phyloP scores from a whole-genome alignment of 2,329 filamentous ascomycete species.

The Botrytis byssoidea region DNA sequence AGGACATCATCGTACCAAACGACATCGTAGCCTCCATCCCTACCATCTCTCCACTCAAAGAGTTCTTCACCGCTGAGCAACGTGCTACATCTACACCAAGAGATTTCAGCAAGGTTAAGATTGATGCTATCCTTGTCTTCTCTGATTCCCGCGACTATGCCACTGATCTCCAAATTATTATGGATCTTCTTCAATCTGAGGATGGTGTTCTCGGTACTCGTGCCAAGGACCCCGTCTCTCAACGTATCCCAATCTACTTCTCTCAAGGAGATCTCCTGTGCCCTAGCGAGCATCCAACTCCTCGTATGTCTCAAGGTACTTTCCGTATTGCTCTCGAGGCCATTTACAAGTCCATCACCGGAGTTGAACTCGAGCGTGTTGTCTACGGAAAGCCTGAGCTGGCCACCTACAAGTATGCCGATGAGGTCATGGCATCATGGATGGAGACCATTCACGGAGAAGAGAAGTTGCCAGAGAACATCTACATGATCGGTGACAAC shows the following conservation, averaged over 20 bases:
- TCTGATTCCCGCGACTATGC: conserved; percentile 72
- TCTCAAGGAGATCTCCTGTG: conserved; percentile 64
- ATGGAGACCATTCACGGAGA: conserved; percentile 75
- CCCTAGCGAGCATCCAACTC: conserved; percentile 62
- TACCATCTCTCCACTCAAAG: conserved; percentile 66
- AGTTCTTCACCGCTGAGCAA: conserved; percentile 64
- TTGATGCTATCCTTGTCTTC: conserved; percentile 73
- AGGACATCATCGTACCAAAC: conserved; percentile 70
- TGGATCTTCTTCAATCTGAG: conserved; percentile 68
- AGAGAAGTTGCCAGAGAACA: conserved; percentile 48
- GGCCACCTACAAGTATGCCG: conserved; percentile 77
- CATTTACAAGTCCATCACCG: conserved; percentile 70
- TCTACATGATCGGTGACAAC: conserved; percentile 78
- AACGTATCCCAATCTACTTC: conserved; percentile 74
- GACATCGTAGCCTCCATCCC: conserved; percentile 70
- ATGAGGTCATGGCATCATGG: conserved; percentile 70
- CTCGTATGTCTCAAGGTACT: conserved; percentile 71
- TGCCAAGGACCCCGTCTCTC: conserved; percentile 62
- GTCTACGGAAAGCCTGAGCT: conserved; percentile 74
- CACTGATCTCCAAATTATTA: conserved; percentile 74
- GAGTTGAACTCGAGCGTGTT: conserved; percentile 69
- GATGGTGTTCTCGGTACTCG: conserved; percentile 64
- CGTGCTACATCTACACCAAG: conserved; percentile 56
- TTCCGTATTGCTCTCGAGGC: conserved; percentile 73
- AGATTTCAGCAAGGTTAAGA: conserved; percentile 70